These are phyloP conservation scores for Fusarium siculi DNA, from an alignment of 2,329 filamentous ascomycete species.

Conservation along the genomic window DNA sequence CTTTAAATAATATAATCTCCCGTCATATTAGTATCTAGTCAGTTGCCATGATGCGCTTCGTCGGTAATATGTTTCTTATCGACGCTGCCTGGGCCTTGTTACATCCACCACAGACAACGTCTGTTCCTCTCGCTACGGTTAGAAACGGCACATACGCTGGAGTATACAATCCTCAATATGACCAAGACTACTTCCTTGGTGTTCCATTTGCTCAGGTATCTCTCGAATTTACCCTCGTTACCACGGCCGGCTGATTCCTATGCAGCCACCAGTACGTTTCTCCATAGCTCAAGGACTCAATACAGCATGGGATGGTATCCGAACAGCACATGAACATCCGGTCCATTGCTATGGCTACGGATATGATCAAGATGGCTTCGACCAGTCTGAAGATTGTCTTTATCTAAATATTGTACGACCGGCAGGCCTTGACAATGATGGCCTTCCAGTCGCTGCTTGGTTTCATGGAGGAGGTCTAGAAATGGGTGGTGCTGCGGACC, in stretches of 20 bases:
- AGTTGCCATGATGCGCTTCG: not conserved
- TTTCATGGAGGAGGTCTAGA: constrained; percentile 59
- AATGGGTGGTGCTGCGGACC: constrained; percentile 52
- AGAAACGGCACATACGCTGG: constrained; percentile 26
- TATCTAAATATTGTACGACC: constrained; percentile 71
- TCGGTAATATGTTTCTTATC: not conserved
- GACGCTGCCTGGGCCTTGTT: not conserved
- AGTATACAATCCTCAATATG: constrained; percentile 11
- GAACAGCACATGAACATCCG: constrained; percentile 57
- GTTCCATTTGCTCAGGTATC: constrained; percentile 16
- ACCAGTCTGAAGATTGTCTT: constrained; percentile 65
- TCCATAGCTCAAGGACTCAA: constrained; percentile 54
- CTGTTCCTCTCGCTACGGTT: constrained; percentile 1
- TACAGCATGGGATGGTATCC: constrained; percentile 53
- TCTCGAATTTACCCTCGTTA: accelerated
- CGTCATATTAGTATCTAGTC: not conserved
- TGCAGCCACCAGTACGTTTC: constrained; percentile 33
- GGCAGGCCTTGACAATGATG: constrained; percentile 52
- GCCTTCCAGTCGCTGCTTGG: constrained; percentile 68
- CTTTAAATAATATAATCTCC: not conserved
- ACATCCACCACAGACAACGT: not conserved
- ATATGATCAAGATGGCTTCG: constrained; percentile 37
- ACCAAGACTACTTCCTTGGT: constrained; percentile 24
- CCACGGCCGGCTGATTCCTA: not conserved
- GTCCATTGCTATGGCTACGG: constrained; percentile 63